phyloP scores from a whole-genome alignment of 805 yeast species.

The Schwanniomyces yamadae region DNA sequence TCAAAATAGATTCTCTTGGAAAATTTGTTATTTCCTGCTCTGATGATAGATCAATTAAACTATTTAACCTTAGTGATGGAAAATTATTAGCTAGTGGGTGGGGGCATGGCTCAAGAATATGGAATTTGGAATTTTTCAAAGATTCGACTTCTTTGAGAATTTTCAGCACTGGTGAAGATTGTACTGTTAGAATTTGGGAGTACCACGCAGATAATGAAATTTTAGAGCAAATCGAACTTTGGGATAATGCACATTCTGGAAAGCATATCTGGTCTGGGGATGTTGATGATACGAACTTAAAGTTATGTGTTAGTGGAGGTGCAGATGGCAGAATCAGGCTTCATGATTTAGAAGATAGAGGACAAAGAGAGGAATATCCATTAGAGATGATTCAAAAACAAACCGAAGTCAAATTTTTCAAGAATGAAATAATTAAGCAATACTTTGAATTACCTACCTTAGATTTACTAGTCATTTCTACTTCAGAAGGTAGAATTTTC shows the following conservation, averaged over 20 bases:
- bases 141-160: conserved; percentile 31
- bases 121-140: conserved; percentile 66
- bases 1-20: conserved; percentile 58
- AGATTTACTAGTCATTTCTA: conserved; percentile 48
- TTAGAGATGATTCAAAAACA: conserved; percentile 31
- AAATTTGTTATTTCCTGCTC: conserved; percentile 74
- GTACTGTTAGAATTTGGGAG: conserved; percentile 79
- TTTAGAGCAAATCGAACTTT: conserved; percentile 40
- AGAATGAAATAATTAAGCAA: conserved; percentile 62
- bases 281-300: conserved; percentile 38
- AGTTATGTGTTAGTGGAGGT: conserved; percentile 79
- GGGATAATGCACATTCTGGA: conserved; percentile 71
- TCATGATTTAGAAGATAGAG: conserved; percentile 45
- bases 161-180: conserved; percentile 81
- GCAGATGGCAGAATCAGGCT: conserved; percentile 84
- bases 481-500: conserved; percentile 59
- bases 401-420: conserved; percentile 25
- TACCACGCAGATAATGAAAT: conserved; percentile 25
- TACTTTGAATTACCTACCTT: conserved; percentile 46
- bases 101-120: conserved; percentile 96
- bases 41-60: conserved; percentile 84
- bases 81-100: conserved; percentile 73
- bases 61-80: conserved; percentile 67
- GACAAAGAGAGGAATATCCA: conserved; percentile 17
- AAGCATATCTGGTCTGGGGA: conserved; percentile 87